Conservation (phyloP, 306 rosid genomes). For the Dalbergia cochinchinensis region DNA sequence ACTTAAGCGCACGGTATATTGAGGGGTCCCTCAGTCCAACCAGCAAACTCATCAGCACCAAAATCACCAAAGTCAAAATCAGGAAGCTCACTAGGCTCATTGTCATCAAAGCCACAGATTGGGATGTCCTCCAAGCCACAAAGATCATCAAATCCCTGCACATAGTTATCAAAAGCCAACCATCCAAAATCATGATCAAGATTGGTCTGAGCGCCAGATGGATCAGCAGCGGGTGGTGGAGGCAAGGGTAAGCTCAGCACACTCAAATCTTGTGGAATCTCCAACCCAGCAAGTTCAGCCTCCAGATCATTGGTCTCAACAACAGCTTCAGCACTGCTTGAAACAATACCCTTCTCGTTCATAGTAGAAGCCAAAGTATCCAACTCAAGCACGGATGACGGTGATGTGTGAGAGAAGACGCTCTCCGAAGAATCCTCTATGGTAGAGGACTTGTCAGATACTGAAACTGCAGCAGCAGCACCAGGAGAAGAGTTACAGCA, state of each 20-base stretch:
- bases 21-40: slow-evolving; percentile 74
- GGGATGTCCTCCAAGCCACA: slow-evolving; percentile 56
- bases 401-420: slow-evolving; percentile 58
- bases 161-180: slow-evolving; percentile 48
- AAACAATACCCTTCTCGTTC: slow-evolving; percentile 14
- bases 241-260: slow-evolving; percentile 36
- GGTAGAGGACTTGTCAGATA: slow-evolving; percentile 30
- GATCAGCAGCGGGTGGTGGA: background rate
- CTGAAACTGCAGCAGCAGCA: background rate
- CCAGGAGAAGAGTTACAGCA: background rate
- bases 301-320: slow-evolving; percentile 32
- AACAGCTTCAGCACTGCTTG: slow-evolving; percentile 34
- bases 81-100: slow-evolving; percentile 70
- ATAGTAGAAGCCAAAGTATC: slow-evolving; percentile 54
- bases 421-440: slow-evolving; percentile 49
- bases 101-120: slow-evolving; percentile 56
- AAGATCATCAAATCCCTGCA: slow-evolving; percentile 52
- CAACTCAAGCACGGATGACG: slow-evolving; percentile 71
- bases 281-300: slow-evolving; percentile 44
- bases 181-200: slow-evolving; percentile 53
- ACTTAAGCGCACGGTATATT: slow-evolving; percentile 66
- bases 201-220: slow-evolving; percentile 42
- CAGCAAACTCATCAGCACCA: slow-evolving; percentile 69
- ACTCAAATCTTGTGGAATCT: slow-evolving; percentile 60
- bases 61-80: slow-evolving; percentile 75